Evolutionary conservation across 306 rosid genomes (phyloP).

Genomic region (Inga laurina): DNA sequence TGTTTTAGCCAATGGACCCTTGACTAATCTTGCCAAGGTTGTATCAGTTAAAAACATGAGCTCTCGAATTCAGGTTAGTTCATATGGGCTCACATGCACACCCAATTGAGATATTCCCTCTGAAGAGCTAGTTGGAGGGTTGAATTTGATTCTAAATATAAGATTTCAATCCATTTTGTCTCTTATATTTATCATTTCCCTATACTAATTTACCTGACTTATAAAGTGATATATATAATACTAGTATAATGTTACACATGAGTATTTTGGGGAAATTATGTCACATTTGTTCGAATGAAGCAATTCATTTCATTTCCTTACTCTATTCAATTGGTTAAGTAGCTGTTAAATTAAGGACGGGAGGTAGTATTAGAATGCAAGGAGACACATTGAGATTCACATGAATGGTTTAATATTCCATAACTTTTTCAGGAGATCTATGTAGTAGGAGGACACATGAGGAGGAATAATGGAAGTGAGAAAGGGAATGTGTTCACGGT

Average conservation of each 20-base stretch:
- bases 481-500: slow-evolving; percentile 73
- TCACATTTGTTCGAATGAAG: no score
- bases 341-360: no score
- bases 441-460: slow-evolving; percentile 84
- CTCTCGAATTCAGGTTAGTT: slow-evolving; percentile 69
- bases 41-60: slow-evolving; percentile 41
- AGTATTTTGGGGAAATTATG: no score
- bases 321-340: no score
- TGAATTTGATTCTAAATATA: no score
- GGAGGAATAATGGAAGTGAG: slow-evolving; percentile 38
- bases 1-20: slow-evolving; percentile 85
- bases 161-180: no score
- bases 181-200: no score
- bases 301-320: no score
- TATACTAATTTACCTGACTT: no score
- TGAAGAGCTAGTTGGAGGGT: neutral
- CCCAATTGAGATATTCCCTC: neutral
- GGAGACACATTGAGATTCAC: neutral
- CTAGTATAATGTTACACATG: no score
- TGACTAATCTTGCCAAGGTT: slow-evolving; percentile 84
- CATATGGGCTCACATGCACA: neutral
- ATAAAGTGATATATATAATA: no score
- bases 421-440: slow-evolving; percentile 66
- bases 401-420: neutral
- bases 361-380: neutral